Evolutionary conservation across 2,329 filamentous ascomycete genomes (phyloP), one percentile per base, ranked within the genome.

Genomic region (Xylaria sp.): DNA sequence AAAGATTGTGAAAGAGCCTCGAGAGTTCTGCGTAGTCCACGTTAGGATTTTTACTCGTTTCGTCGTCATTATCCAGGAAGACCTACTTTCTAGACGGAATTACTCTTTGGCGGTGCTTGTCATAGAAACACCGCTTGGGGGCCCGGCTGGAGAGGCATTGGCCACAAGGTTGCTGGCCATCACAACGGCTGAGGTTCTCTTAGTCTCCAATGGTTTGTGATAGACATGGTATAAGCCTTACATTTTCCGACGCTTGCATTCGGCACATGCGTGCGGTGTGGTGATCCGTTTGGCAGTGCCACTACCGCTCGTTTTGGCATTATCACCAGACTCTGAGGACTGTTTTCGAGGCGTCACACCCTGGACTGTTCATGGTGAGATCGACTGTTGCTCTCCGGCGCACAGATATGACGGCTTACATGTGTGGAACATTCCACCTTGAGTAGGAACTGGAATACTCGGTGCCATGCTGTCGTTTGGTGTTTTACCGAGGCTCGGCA

Each of bases 141-240:
- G 92, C 92, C 65, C 93, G 89, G 77, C 93, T 94, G 79, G 92
- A 94, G 66, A 92, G 87, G 78, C 93, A 96, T 77, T 94, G 92
- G 44, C 92, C 91, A 77, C 93, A 96, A 11, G 93, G 93, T 76
- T 93, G 90, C 72, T 90, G 88, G 63, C 93, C 93, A 81, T 94
- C 92, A 77, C 93, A 96, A 71, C 93, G 90, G 65, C 83, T 85
- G 49, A 59, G 23, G 53, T 51, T 38, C 20, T 54, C 72, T 82
- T 73, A 81, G 77, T 66, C 51, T 67, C 28, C 26, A 56, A 31
- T 23, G 46, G 11, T 33, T 54, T 51, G 57, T 56, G 63, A 56
- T 51, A 26, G 56, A 63, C 60, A 67, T 59, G 49, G 48, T 63
- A 63, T 48, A 65, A 58, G 46, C 69, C 82, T 75, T 78, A 84